Conservation (phyloP, 306 rosid species). For the Benincasa hispida region DNA sequence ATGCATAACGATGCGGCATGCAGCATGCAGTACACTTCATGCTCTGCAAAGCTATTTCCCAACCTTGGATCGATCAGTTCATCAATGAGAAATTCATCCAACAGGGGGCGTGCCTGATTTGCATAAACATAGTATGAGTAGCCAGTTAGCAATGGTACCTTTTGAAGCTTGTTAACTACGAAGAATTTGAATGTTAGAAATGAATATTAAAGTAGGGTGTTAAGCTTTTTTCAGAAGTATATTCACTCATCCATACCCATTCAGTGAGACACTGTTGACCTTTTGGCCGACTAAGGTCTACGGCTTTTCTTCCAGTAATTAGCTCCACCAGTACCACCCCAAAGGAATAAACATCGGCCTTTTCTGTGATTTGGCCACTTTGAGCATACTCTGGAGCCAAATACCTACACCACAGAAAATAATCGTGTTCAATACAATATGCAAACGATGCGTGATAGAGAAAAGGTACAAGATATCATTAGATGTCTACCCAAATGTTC, state of each 20-base stretch:
- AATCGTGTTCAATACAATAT: slow-evolving; percentile 11
- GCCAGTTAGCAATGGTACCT: neutral
- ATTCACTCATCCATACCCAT: slow-evolving; percentile 47
- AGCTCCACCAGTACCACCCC: slow-evolving; percentile 97
- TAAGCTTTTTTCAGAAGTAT: neutral
- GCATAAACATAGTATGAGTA: neutral
- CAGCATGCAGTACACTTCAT: slow-evolving; percentile 81
- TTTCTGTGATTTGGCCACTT: slow-evolving; percentile 96
- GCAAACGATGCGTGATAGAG: neutral
- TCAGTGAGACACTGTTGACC: slow-evolving; percentile 98
- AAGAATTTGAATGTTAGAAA: neutral
- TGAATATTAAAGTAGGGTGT: neutral
- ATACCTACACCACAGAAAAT: slow-evolving; percentile 38
- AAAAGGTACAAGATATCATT: neutral
- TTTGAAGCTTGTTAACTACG: neutral
- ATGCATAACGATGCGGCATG: slow-evolving; percentile 91
- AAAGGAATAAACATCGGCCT: slow-evolving; percentile 94
- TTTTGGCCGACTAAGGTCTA: slow-evolving; percentile 80
- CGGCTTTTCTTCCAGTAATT: slow-evolving; percentile 90
- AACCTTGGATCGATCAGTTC: slow-evolving; percentile 85
- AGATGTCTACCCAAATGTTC: slow-evolving; percentile 79
- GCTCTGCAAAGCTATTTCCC: slow-evolving; percentile 49
- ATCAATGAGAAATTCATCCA: slow-evolving; percentile 69
- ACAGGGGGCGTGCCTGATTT: slow-evolving; percentile 74
- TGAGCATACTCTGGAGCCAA: slow-evolving; percentile 98